Evolutionary conservation across 2,329 filamentous ascomycete species (phyloP), one percentile per base, ranked within the genome.

Genomic region (Acrocalymma vagum): DNA sequence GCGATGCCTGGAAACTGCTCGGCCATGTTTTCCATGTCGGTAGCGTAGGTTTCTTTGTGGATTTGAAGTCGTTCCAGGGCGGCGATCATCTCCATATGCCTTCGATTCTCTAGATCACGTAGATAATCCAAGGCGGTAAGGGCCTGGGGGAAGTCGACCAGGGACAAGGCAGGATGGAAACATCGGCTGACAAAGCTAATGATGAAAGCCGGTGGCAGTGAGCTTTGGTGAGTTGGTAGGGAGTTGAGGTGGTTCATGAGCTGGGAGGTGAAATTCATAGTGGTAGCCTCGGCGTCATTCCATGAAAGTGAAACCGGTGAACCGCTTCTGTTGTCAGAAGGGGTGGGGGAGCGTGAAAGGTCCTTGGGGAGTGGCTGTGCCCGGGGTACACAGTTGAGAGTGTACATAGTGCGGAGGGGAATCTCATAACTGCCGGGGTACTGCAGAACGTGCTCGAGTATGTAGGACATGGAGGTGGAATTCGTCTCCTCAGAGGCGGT

Each of bases 401-500:
- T 78, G 71, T 86, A 86, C 80, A 86, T 86, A 48, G 82, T 85
- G 42, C 83, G 79, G 18, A 87, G 74, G 14, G 84, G 84, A 21
- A 86, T 81, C 56, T 86, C 84, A 59, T 86, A 86, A 53, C 75
- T 80, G 55, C 76, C 78, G 7, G 82, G 82, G 59, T 85, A 83
- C 42, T 79, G 77, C 37, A 85, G 69, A 42, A 84, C 74, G 61
- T 72, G 67, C 41, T 72, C 69, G 39, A 72, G 61, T 33, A 71
- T 64, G 59, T 69, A 71, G 16, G 66, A 62, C 32, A 60, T 55
- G 16, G 55, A 52, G 13, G 65, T 60, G 29, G 48, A 48, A 28
- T 48, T 65, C 23, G 63, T 59, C 54, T 69, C 62, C 24, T 67
- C 63, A n/a, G 69, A 72, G 42, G 55, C 37, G 39, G 52, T 69